A percentile compares a stretch with the other conserved stretches of the same genome.
Conservation (phyloP, 345 rosid genomes). For the Ceriops decandra region DNA sequence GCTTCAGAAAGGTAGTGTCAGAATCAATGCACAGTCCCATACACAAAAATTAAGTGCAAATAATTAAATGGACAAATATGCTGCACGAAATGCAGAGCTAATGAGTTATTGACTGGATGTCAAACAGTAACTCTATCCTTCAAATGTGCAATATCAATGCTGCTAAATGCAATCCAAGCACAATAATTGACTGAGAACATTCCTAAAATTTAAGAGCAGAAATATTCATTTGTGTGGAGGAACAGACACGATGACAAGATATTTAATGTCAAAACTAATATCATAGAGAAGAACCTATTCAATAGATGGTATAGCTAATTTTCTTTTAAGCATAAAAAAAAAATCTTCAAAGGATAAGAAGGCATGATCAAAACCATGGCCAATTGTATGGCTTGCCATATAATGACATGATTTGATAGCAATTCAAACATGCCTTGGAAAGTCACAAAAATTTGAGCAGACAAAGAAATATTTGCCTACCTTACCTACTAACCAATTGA, state of each 20-base stretch:
- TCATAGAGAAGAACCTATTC: no score
- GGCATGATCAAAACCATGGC: neutral
- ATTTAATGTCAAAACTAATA: no score
- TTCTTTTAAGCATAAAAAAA: no score
- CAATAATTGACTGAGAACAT: neutral
- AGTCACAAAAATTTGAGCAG: slow-evolving; percentile 2
- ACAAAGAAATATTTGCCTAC: slow-evolving; percentile 48
- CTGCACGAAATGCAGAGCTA: no score
- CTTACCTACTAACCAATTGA: slow-evolving; percentile 93
- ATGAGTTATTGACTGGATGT: slow-evolving; percentile 6
- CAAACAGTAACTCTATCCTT: neutral
- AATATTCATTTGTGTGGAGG: neutral
- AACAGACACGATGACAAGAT: no score
- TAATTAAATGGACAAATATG: no score
- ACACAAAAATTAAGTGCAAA: no score
- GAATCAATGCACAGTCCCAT: no score
- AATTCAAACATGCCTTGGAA: slow-evolving; percentile 1
- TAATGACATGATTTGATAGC: neutral
- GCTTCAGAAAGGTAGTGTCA: no score
- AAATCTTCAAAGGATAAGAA: no score
- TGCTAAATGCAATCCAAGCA: neutral
- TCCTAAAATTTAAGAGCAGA: neutral
- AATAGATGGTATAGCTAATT: no score
- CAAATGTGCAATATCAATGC: neutral
- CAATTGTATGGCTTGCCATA: neutral